Base-by-base conservation (phyloP, 2,329 filamentous ascomycete genomes). In the Monilinia fructicola region DNA sequence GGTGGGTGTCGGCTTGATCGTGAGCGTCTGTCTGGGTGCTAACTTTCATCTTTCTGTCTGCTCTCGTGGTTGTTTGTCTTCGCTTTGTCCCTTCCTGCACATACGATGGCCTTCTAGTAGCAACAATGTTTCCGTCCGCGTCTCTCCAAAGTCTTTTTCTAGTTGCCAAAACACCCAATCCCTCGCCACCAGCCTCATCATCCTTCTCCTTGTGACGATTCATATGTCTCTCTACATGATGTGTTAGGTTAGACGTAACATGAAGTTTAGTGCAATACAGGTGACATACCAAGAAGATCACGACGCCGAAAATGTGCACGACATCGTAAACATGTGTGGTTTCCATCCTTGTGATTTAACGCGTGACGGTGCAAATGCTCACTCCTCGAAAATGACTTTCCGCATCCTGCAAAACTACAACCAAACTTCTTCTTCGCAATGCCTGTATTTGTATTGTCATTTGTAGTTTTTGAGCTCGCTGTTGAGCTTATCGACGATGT, bases 251-350 rank as follows among this genome's bases (percentile, higher is more conserved):
- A 68, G 67, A 54, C 54, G 54, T 42, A 23, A 42, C 6, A 40
- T 58, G 50, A 3, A 50, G 48, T 38, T 35, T 35, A 21, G 44
- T 11, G 35, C 38, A 28, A 42, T 28, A 44, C 55, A 10, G 16
- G 28, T 50, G 28, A 71, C 80, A 74, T 78, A 85, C 83, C 81
- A 66, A 86, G 76, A 46, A 86, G 75, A 73, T 86, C 84, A 40
- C 80, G 81, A 54, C 84, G 78, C 60, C 82, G 81, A 73, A 86
- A 86, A 72, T 85, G 83, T 18, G 83, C 81, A 64, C 81, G 79
- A 67, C 84, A 86, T 73, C 84, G 78, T 65, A 79, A 74, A 70
- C 84, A 86, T 2, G 82, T 85, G 69, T 81, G 81, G 35, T 82
- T 80, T 3, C 78, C 78, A 64, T 78, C 77, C 40, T 79, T 78